Evolutionary conservation across 2,329 filamentous ascomycete genomes (phyloP).

Genomic region (Trematosphaeria pertusa): DNA sequence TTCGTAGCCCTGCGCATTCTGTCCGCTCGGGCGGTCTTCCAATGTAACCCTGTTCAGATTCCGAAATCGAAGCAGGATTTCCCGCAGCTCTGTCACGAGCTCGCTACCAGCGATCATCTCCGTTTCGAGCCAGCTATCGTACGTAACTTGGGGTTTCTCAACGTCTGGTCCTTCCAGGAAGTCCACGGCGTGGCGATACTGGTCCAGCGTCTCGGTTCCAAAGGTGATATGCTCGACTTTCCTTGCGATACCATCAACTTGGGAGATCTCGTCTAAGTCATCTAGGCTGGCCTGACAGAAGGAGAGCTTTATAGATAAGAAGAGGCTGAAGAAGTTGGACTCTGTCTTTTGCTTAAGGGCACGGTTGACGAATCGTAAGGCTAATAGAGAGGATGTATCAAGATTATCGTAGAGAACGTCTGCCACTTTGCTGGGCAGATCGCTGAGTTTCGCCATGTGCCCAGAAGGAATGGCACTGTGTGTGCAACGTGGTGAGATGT

Average conservation of each 20-base stretch:
- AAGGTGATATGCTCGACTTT: constrained; percentile 11
- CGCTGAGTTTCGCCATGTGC: background rate
- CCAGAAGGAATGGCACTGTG: too few species aligned
- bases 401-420: background rate
- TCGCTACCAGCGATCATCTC: background rate
- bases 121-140: background rate
- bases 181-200: background rate
- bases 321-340: background rate
- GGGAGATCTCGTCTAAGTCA: background rate
- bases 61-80: background rate
- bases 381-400: background rate
- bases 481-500: too few species aligned
- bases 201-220: constrained; percentile 12
- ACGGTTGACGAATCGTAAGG: background rate
- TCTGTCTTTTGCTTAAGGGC: background rate
- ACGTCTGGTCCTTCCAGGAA: background rate
- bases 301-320: constrained; percentile 1
- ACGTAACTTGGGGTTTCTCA: background rate
- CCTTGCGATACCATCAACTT: background rate
- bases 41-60: background rate
- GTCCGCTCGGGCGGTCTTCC: background rate
- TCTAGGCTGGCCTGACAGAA: constrained; percentile 6
- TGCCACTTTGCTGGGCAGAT: background rate
- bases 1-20: background rate
- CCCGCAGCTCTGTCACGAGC: background rate